Percentiles rank a stretch among this genome's conserved stretches.
Evolutionary conservation across 805 yeast species (phyloP).

Genomic region (Novakomyces olei): DNA sequence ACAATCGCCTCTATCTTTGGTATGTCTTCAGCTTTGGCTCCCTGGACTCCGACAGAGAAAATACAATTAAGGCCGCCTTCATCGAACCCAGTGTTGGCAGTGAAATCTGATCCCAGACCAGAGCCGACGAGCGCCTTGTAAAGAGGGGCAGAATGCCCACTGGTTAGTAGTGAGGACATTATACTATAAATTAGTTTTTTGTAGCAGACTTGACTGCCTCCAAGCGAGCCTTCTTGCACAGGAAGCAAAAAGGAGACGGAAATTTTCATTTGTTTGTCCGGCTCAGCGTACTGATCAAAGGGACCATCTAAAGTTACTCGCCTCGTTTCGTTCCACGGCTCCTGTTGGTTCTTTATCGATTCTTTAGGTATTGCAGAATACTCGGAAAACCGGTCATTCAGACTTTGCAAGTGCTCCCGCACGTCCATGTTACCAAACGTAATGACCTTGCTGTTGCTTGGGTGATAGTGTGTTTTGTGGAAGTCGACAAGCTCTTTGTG

Average conservation of each 20-base stretch:
- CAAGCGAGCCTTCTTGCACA: too few relatives aligned
- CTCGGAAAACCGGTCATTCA: slow-evolving; percentile 27
- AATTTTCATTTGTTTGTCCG: slow-evolving; percentile 43
- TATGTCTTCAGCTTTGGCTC: slow-evolving; percentile 30
- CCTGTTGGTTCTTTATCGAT: slow-evolving; percentile 20
- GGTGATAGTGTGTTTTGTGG: slow-evolving; percentile 61
- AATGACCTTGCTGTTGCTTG: slow-evolving; percentile 68
- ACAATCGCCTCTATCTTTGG: slow-evolving; percentile 28
- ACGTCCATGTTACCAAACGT: slow-evolving; percentile 70
- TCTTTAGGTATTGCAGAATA: slow-evolving; percentile 29
- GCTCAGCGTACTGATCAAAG: slow-evolving; percentile 53
- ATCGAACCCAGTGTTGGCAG: slow-evolving; percentile 75
- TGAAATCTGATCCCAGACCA: slow-evolving; percentile 64
- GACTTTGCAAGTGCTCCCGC: slow-evolving; percentile 31
- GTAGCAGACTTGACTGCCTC: too few relatives aligned
- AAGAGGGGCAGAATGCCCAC: slow-evolving; percentile 81
- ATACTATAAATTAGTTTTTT: slow-evolving; percentile 56
- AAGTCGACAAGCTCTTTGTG: slow-evolving; percentile 60
- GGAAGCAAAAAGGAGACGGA: slow-evolving; percentile 84
- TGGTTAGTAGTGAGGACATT: slow-evolving; percentile 47
- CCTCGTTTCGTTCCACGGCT: slow-evolving; percentile 19
- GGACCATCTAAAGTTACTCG: slow-evolving; percentile 42
- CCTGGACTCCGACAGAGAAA: slow-evolving; percentile 72
- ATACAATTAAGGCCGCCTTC: slow-evolving; percentile 53
- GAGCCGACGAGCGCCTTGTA: slow-evolving; percentile 72